Evolutionary conservation across 495 filamentous ascomycete species (phyloP), one percentile per base, ranked within the genome.

Genomic region (Pyrenopolyporus hunteri): DNA sequence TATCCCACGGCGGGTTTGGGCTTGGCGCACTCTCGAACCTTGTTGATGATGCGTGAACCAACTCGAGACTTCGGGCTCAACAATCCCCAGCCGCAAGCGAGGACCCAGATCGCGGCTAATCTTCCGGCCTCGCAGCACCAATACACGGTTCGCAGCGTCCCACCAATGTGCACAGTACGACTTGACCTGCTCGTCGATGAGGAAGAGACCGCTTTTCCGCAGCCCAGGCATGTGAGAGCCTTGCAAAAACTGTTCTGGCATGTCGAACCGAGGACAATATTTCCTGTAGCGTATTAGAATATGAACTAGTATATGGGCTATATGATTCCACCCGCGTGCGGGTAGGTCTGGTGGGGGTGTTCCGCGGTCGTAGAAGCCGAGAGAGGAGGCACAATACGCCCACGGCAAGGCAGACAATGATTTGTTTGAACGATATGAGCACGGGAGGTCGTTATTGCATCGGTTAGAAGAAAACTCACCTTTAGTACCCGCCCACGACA

Each of bases 121-220:
- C 71, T 59, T 1, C 68, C 70, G 7, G 46, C 7, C 13, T 70
- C 59, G 47, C 75, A 78, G 53, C 74, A 76, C 71, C 72, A 76
- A 14, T 49, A 10, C 3, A 69, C 16, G 1, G 57, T 54, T 25
- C 67, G 33, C 6, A 6, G 35, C 11, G 50, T 32, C 1, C 42
- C 48, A 3, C 62, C 51, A 1, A 36, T 16, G 0, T 20, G 4
- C 1, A 50, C 5, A 9, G 2, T 29, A 11, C 0, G 25, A 4
- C 9, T 26, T 17, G 19, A 9, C 17, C 16, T 6, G 19, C 7
- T 25, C 16, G 1, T 11, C 10, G 4, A 9, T 1, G n/a, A 2
- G 3, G 6, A 13, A 19, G n/a, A n/a, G 2, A 51, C 19, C 17
- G 20, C 39, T 10, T 47, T 36, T 3, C 60, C 57, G 8, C 63